Evolutionary conservation across 2,329 filamentous ascomycete genomes (phyloP).

Genomic region (Thelonectria blattea): DNA sequence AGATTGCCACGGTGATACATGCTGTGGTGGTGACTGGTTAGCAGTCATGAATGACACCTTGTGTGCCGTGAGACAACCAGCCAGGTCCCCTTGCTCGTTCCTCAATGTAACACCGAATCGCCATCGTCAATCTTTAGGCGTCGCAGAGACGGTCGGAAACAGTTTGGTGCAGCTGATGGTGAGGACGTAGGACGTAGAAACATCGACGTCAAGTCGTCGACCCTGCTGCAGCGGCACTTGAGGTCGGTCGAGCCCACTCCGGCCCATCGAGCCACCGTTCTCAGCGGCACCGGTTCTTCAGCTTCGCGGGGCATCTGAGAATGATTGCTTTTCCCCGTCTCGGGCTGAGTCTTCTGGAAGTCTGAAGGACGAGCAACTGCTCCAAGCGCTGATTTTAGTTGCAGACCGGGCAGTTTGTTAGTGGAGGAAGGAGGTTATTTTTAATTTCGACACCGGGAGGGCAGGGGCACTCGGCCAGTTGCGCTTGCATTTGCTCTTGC

Average conservation of each 20-base stretch:
- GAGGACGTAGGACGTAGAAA: neutral
- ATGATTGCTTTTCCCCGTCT: slow-evolving; percentile 10
- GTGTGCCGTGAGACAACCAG: neutral
- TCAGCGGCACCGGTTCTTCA: neutral
- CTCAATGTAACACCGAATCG: slow-evolving; percentile 34
- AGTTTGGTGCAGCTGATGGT: slow-evolving; percentile 9
- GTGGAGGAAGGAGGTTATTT: slow-evolving; percentile 8
- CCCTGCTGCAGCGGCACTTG: slow-evolving; percentile 1
- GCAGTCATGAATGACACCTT: neutral
- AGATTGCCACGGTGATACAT: slow-evolving; percentile 9
- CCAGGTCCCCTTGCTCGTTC: slow-evolving; percentile 16
- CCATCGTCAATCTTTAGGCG: slow-evolving; percentile 33
- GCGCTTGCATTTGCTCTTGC: neutral
- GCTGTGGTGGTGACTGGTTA: neutral
- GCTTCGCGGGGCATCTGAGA: neutral
- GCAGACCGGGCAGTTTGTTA: neutral
- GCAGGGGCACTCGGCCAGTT: neutral
- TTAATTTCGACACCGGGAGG: slow-evolving; percentile 13
- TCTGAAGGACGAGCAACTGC: neutral
- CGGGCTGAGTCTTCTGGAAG: slow-evolving; percentile 20
- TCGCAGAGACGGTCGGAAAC: slow-evolving; percentile 21
- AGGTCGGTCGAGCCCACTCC: neutral
- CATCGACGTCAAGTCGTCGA: neutral
- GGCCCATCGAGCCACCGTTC: slow-evolving; percentile 8
- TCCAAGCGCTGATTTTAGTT: slow-evolving; percentile 5